These are phyloP conservation scores for Penicillium sp. DNA, from an alignment of 2,329 filamentous ascomycete genomes.

Conservation along the genomic window DNA sequence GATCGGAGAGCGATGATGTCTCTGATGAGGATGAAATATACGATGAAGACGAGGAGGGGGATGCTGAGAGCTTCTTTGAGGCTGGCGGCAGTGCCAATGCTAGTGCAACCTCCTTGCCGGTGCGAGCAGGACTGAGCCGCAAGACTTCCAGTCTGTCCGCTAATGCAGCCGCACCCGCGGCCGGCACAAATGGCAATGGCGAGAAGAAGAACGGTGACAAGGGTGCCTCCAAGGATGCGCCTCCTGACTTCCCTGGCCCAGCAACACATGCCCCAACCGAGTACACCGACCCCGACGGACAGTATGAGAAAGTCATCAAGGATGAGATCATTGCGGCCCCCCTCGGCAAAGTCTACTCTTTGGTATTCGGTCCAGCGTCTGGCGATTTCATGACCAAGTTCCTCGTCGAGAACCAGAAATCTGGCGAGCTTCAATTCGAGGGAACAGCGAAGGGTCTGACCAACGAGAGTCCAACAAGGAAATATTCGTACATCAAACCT, in stretches of 20 bases:
- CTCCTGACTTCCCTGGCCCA: slow-evolving; percentile 76
- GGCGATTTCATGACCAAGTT: slow-evolving; percentile 80
- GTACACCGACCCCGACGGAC: slow-evolving; percentile 71
- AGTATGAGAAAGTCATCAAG: slow-evolving; percentile 79
- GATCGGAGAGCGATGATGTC: slow-evolving; percentile 72
- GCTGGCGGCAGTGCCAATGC: slow-evolving; percentile 52
- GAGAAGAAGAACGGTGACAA: slow-evolving; percentile 51
- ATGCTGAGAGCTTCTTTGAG: slow-evolving; percentile 59
- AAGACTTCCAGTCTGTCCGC: slow-evolving; percentile 62
- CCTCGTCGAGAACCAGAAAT: slow-evolving; percentile 82
- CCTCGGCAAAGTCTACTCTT: slow-evolving; percentile 82
- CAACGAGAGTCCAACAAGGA: slow-evolving; percentile 69
- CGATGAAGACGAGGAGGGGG: slow-evolving; percentile 50
- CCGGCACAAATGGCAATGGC: slow-evolving; percentile 33
- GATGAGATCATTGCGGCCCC: slow-evolving; percentile 85
- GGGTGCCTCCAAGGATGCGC: slow-evolving; percentile 33
- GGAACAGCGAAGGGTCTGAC: slow-evolving; percentile 73
- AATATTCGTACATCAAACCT: slow-evolving; percentile 88
- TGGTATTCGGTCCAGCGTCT: slow-evolving; percentile 81
- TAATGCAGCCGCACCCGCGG: slow-evolving; percentile 35
- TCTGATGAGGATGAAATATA: slow-evolving; percentile 66
- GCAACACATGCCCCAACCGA: slow-evolving; percentile 76
- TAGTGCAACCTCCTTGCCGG: slow-evolving; percentile 48
- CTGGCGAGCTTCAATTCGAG: slow-evolving; percentile 78
- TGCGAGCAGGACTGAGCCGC: slow-evolving; percentile 56